Evolutionary conservation across 257 asterid genomes (phyloP).

Genomic region (Solanum microdontum): DNA sequence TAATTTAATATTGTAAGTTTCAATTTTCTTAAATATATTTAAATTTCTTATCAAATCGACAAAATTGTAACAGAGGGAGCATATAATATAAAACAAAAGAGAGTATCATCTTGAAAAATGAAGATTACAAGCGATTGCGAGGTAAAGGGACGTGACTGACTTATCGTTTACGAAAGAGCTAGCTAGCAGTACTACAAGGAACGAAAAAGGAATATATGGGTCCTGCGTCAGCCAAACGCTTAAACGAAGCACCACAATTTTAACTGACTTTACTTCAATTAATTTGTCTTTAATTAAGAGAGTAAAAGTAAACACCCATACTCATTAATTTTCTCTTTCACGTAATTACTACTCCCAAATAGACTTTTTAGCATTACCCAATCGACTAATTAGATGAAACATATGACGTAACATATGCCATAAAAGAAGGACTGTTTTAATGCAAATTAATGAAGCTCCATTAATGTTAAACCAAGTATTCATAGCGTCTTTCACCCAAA

Average conservation of each 20-base stretch:
- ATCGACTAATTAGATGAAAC: background rate
- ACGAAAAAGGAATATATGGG: background rate
- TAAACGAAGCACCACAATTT: background rate
- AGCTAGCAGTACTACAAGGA: background rate
- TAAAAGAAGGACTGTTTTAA: background rate
- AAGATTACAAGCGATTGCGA: background rate
- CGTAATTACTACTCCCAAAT: background rate
- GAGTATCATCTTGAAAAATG: background rate
- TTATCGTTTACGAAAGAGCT: background rate
- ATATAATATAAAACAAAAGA: too few relatives aligned
- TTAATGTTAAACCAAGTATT: constrained; percentile 5
- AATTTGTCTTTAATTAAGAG: background rate
- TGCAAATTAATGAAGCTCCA: background rate
- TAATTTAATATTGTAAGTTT: background rate
- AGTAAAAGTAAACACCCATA: background rate
- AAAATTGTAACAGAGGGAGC: background rate
- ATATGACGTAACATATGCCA: background rate
- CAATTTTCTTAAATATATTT: background rate
- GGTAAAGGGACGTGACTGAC: background rate
- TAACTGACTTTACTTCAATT: background rate
- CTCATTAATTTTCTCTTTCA: background rate
- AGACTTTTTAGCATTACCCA: background rate
- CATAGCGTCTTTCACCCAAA: constrained; percentile 3
- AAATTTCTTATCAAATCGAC: background rate
- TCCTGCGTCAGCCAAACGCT: background rate